Evolutionary conservation across 2,329 filamentous ascomycete species (phyloP).

Genomic region (Alternaria sp.): DNA sequence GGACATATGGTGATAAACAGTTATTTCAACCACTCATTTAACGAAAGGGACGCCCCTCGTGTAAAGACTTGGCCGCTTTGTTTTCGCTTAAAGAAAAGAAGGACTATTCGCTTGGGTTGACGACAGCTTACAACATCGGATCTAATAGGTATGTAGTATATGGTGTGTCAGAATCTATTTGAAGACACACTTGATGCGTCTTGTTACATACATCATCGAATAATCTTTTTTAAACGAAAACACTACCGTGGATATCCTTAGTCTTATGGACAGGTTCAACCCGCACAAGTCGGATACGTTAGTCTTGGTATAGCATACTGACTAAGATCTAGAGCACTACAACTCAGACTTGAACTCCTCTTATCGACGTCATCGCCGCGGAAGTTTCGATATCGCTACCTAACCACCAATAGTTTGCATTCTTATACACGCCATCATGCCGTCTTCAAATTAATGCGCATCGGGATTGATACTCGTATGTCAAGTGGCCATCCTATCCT

Average conservation of each 20-base stretch:
- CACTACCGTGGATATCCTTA: not conserved
- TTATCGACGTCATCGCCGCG: not conserved
- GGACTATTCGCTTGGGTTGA: not conserved
- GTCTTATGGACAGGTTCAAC: accelerated
- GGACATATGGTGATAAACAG: not conserved
- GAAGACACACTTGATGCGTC: not conserved
- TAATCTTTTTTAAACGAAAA: no score
- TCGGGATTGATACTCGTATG: not conserved
- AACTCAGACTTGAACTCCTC: accelerated
- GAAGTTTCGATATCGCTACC: not conserved
- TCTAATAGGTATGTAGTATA: accelerated
- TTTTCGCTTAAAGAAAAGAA: not conserved
- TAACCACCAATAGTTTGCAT: not conserved
- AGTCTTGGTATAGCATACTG: accelerated
- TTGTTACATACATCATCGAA: no score
- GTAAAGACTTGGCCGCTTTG: not conserved
- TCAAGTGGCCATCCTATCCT: accelerated
- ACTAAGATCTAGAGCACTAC: not conserved
- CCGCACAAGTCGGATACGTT: not conserved
- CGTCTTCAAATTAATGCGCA: not conserved
- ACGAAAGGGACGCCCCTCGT: no score
- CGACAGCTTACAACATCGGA: not conserved
- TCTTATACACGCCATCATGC: accelerated
- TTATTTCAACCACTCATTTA: no score
- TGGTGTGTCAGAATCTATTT: accelerated